phyloP scores from a whole-genome alignment of 2,329 filamentous ascomycete species.

The Magnaporthiopsis rhizophila region DNA sequence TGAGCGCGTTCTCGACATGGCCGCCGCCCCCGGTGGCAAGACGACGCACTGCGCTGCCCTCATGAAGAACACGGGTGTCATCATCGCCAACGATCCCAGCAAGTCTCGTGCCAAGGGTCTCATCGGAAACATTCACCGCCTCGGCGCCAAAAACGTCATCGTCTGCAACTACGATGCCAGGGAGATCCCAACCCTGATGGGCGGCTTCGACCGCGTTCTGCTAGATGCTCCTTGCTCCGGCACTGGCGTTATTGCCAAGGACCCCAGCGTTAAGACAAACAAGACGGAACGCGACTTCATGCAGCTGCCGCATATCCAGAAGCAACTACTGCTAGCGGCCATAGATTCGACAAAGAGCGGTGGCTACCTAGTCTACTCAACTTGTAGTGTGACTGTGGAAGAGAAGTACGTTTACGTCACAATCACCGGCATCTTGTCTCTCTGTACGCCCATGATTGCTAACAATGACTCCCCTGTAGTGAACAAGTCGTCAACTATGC shows the following conservation, averaged over 20 bases:
- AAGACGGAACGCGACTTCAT: conserved; percentile 96
- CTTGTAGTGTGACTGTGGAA: conserved; percentile 88
- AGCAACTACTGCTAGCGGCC: conserved; percentile 83
- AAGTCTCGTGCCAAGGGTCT: conserved; percentile 91
- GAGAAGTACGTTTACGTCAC: conserved; percentile 43
- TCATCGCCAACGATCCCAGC: conserved; percentile 95
- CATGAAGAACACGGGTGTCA: conserved; percentile 94
- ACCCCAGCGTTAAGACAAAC: conserved; percentile 95
- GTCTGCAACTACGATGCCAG: conserved; percentile 94
- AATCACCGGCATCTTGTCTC: background rate
- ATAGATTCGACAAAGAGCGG: conserved; percentile 95
- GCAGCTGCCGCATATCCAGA: conserved; percentile 85
- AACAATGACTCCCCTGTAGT: conserved; percentile 8
- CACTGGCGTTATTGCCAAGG: conserved; percentile 95
- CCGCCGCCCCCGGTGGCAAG: conserved; percentile 90
- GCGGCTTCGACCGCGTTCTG: conserved; percentile 89
- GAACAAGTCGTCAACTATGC: conserved; percentile 68
- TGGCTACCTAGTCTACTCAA: conserved; percentile 94
- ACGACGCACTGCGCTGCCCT: conserved; percentile 93
- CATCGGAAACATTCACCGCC: conserved; percentile 94
- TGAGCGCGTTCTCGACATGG: conserved; percentile 89
- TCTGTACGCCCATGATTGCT: conserved; percentile 1
- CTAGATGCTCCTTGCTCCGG: conserved; percentile 94
- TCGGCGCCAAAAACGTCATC: conserved; percentile 87
- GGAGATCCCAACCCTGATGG: conserved; percentile 89